Percentiles rank a stretch among this genome's conserved stretches.
Conservation (phyloP, 768 basidiomycete genomes). For the Suillus decipiens region DNA sequence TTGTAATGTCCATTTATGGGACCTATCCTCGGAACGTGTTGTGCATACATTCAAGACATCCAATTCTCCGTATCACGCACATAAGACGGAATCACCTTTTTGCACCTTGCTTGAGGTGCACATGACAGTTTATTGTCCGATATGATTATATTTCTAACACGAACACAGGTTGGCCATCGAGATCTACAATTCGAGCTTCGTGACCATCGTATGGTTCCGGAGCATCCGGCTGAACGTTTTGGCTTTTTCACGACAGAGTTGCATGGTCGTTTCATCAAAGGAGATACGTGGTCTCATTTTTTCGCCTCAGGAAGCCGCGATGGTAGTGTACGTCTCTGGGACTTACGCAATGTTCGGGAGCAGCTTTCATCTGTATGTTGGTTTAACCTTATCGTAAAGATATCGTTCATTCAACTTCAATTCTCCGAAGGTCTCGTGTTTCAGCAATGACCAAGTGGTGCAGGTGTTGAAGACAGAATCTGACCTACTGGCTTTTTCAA, state of each 20-base stretch:
- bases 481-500: slow-evolving; percentile 40
- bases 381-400: not conserved
- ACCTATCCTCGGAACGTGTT: slow-evolving; percentile 47
- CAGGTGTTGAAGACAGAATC: slow-evolving; percentile 39
- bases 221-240: slow-evolving; percentile 41
- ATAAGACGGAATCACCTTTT: slow-evolving; percentile 37
- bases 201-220: slow-evolving; percentile 43
- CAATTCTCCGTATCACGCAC: slow-evolving; percentile 46
- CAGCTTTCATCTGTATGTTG: slow-evolving; percentile 26
- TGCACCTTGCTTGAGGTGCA: slow-evolving; percentile 48
- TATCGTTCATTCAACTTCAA: slow-evolving; percentile 4
- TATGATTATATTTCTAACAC: slow-evolving; percentile 7
- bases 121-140: slow-evolving; percentile 4
- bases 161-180: slow-evolving; percentile 44
- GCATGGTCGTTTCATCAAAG: slow-evolving; percentile 48
- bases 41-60: slow-evolving; percentile 42
- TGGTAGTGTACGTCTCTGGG: slow-evolving; percentile 49
- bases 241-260: slow-evolving; percentile 40
- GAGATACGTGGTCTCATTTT: slow-evolving; percentile 31
- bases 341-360: slow-evolving; percentile 41
- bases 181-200: slow-evolving; percentile 56
- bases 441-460: slow-evolving; percentile 35
- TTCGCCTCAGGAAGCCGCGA: slow-evolving; percentile 47
- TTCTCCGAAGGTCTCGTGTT: slow-evolving; percentile 34
- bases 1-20: slow-evolving; percentile 45